phyloP scores from a whole-genome alignment of 2,329 filamentous ascomycete genomes.

The Lachnellula cervina region DNA sequence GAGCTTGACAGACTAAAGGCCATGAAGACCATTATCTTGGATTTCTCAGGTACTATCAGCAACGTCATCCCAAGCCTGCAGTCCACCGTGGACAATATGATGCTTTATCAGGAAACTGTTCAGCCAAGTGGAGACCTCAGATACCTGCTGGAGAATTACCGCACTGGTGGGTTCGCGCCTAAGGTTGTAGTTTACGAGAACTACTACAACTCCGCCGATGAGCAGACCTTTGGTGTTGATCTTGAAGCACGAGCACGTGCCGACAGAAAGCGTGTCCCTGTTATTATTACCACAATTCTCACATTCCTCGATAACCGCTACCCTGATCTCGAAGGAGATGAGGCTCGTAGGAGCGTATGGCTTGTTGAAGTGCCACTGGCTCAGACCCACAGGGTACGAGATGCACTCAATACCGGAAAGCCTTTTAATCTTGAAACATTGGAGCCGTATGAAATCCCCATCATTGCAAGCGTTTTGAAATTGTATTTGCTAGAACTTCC shows the following conservation, averaged over 20 bases:
- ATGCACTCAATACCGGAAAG: conserved; percentile 82
- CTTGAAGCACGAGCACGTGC: conserved; percentile 90
- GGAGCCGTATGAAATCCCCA: conserved; percentile 86
- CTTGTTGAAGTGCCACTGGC: conserved; percentile 83
- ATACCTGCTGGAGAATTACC: conserved; percentile 94
- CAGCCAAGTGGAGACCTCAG: conserved; percentile 85
- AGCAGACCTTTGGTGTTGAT: conserved; percentile 96
- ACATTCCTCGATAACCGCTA: conserved; percentile 97
- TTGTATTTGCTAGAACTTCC: conserved; percentile 93
- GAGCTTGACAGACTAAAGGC: conserved; percentile 94
- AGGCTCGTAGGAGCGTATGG: conserved; percentile 89
- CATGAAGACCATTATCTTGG: conserved; percentile 95
- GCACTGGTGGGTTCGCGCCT: conserved; percentile 87
- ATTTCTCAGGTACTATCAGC: conserved; percentile 95
- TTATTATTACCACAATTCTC: conserved; percentile 86
- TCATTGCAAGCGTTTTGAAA: conserved; percentile 87
- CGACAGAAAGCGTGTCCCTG: conserved; percentile 90
- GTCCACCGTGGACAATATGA: conserved; percentile 96
- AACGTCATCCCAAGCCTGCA: conserved; percentile 97
- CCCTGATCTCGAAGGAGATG: conserved; percentile 93
- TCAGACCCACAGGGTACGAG: conserved; percentile 79
- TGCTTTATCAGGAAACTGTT: conserved; percentile 98
- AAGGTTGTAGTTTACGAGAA: conserved; percentile 94
- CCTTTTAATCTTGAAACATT: conserved; percentile 69
- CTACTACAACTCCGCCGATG: conserved; percentile 97